Base-by-base conservation (phyloP, 208 protist genomes). In the Crithidia expoeki region DNA sequence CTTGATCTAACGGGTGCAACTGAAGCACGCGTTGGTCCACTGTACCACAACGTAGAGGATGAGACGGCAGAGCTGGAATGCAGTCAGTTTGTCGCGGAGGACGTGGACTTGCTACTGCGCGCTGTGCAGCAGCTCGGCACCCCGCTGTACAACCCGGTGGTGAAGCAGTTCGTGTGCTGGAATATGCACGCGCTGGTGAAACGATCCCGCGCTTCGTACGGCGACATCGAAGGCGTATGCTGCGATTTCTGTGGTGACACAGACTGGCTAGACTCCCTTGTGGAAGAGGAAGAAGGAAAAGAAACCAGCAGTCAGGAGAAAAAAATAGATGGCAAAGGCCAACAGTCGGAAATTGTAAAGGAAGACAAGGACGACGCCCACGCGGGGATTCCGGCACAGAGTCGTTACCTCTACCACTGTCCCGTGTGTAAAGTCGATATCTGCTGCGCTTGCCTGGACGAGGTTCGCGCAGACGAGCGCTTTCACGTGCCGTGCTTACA, bases 181-280 rank as follows among this genome's bases (percentile, higher is more conserved):
- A 70, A 81, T 5, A 58, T 75, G 12, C 83, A 93, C 57, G 28
- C 62, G 44, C 58, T 96, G 30, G 44, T 71, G 30, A 27, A 42
- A 4, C 81, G 80, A 19, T 56, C 67, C 10, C 57, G 77, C 19
- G 27, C 50, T 6, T 61, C 76, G 52, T 94, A 96, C 68, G 78
- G 68, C 19, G 51, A 34, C 25, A 73, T 87, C 27, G 91, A 93
- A 28, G 91, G 88, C 32, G 76, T 96, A 47, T 92, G 83, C 74
- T 96, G 91, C 57, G 91, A 96, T 53, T 96, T 96, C 53, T 96
- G 91, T 51, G 91, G 91, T 16, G 64, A 81, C 65, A 92, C 88
- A 0, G 69, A 88, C 49, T 96, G 91, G 88, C 52, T 83, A 7
- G 74, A 78, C 44, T 14, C n/a, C 17, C 46, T 65, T 1, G 46